These are phyloP conservation scores for Talaromyces sp. DNA, from an alignment of 2,329 filamentous ascomycete genomes.

Conservation along the genomic window DNA sequence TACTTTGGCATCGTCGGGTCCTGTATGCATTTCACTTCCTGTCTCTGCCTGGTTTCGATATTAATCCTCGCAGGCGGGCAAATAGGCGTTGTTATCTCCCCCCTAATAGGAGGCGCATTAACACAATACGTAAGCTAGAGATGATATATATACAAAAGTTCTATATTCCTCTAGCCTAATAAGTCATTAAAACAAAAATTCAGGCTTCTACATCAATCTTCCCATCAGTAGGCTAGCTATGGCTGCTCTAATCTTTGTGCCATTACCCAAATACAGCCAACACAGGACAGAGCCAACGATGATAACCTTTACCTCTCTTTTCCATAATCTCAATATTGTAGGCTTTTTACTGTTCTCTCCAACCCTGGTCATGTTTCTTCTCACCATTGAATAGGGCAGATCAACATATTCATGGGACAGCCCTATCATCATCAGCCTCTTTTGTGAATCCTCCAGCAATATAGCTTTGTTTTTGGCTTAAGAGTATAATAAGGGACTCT, in stretches of 20 bases:
- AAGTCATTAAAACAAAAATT: background rate
- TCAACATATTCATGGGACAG: conserved; percentile 32
- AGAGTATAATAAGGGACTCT: conserved; percentile 34
- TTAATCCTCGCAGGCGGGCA: conserved; percentile 20
- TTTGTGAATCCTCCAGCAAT: conserved; percentile 29
- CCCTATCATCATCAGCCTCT: conserved; percentile 33
- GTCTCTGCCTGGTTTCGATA: background rate
- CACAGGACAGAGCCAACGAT: conserved; percentile 20
- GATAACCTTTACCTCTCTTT: conserved; percentile 25
- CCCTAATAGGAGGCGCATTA: conserved; percentile 36
- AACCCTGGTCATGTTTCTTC: conserved; percentile 34
- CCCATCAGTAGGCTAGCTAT: conserved; percentile 31
- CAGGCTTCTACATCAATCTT: conserved; percentile 40
- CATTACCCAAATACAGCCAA: conserved; percentile 27
- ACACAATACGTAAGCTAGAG: conserved; percentile 35
- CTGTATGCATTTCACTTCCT: background rate
- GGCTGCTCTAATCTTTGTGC: conserved; percentile 26
- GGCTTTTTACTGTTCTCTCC: conserved; percentile 36
- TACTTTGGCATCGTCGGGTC: conserved; percentile 7
- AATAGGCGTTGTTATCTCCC: conserved; percentile 26
- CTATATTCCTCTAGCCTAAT: background rate
- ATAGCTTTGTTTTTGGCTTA: conserved; percentile 34
- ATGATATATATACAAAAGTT: conserved; percentile 32
- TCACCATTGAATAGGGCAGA: conserved; percentile 39
- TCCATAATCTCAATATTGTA: conserved; percentile 34